Conservation (phyloP, 1,284 basidiomycete species). For the Ustilago nuda region DNA sequence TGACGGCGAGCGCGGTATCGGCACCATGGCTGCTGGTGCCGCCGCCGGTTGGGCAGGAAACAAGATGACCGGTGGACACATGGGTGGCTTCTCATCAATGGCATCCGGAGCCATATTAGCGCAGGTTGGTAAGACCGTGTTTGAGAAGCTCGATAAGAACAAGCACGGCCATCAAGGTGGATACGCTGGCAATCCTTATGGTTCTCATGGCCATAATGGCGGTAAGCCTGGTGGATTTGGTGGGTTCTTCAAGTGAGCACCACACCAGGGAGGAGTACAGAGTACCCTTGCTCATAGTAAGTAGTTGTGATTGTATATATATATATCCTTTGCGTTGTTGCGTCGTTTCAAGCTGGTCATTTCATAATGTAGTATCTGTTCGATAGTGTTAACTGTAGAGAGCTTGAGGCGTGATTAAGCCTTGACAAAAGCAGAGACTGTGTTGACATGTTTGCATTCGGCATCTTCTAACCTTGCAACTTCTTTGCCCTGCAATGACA, state of each 20-base stretch:
- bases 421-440: conserved; percentile 33
- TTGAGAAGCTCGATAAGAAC: conserved; percentile 46
- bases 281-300: background rate
- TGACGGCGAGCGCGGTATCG: conserved; percentile 58
- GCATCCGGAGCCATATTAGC: conserved; percentile 56
- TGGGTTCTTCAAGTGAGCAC: conserved; percentile 38
- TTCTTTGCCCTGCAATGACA: conserved; percentile 37
- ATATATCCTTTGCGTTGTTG: background rate
- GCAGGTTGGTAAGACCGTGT: conserved; percentile 58
- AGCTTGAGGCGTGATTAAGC: background rate
- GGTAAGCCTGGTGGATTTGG: conserved; percentile 28
- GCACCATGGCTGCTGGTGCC: conserved; percentile 61
- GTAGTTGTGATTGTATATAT: background rate
- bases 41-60: conserved; percentile 57
- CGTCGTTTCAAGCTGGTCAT: background rate
- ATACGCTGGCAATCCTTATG: conserved; percentile 28
- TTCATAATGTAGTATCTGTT: conserved; percentile 1
- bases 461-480: conserved; percentile 47
- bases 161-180: conserved; percentile 26
- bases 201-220: conserved; percentile 22
- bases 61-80: conserved; percentile 54
- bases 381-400: background rate
- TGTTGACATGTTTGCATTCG: conserved; percentile 43
- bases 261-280: no score
- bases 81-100: conserved; percentile 46